These are phyloP conservation scores for Saturnispora zaruensis DNA, from an alignment of 805 yeast genomes.

Conservation along the genomic window DNA sequence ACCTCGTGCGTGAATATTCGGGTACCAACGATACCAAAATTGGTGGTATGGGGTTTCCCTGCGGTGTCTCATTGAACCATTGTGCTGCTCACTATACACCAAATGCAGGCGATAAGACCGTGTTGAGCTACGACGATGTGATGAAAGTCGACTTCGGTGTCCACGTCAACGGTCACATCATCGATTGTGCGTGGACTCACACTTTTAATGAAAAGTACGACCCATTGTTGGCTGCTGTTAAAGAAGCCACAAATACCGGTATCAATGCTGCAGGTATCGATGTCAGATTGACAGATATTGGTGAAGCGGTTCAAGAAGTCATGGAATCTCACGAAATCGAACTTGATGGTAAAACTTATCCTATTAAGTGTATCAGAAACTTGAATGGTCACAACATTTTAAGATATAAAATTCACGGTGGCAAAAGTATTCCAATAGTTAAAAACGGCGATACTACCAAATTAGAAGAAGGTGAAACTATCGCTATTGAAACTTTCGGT, in stretches of 20 bases:
- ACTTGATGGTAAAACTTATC: constrained; percentile 74
- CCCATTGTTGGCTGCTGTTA: constrained; percentile 71
- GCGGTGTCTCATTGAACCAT: constrained; percentile 90
- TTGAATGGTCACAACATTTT: constrained; percentile 91
- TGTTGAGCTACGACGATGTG: constrained; percentile 78
- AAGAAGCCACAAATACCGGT: constrained; percentile 91
- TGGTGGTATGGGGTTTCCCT: constrained; percentile 96
- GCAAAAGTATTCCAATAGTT: constrained; percentile 94
- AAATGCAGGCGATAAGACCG: constrained; percentile 84
- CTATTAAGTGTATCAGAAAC: constrained; percentile 83
- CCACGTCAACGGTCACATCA: constrained; percentile 87
- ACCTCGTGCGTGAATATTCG: constrained; percentile 67
- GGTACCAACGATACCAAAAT: constrained; percentile 47
- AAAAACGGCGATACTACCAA: constrained; percentile 88
- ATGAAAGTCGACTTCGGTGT: constrained; percentile 97
- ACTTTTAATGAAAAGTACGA: constrained; percentile 83
- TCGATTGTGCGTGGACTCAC: constrained; percentile 92
- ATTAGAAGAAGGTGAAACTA: constrained; percentile 98
- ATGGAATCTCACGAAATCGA: constrained; percentile 97
- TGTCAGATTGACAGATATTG: constrained; percentile 89
- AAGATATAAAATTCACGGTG: constrained; percentile 81
- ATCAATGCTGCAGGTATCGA: constrained; percentile 90
- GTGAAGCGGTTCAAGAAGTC: constrained; percentile 91
- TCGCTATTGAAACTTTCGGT: constrained; percentile 98
- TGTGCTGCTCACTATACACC: constrained; percentile 99